Evolutionary conservation across 2,329 filamentous ascomycete genomes (phyloP).

Genomic region (Mycocentrospora acerina): DNA sequence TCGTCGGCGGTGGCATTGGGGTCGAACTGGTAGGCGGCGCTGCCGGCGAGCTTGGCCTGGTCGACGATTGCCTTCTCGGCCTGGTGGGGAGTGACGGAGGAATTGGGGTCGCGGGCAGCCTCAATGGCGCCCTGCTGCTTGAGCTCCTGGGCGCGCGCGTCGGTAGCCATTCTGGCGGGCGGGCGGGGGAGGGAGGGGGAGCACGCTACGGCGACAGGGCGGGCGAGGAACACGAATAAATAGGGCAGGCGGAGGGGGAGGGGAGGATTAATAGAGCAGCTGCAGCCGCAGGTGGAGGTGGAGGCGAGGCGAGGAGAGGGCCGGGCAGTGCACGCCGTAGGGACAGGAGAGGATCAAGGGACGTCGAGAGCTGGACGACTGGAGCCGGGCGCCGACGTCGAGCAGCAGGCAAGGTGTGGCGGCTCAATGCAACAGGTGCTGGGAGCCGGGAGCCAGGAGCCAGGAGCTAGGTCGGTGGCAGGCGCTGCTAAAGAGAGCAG

Average conservation of each 20-base stretch:
- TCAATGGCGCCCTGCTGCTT: constrained; percentile 81
- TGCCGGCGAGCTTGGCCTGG: constrained; percentile 76
- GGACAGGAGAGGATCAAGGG: too few species aligned
- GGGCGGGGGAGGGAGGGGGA: constrained; percentile 7
- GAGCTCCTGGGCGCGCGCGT: constrained; percentile 59
- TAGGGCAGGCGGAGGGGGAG: constrained; percentile 5
- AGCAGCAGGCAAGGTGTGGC: too few species aligned
- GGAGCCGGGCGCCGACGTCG: too few species aligned
- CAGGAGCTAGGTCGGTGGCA: too few species aligned
- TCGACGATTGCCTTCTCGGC: constrained; percentile 74
- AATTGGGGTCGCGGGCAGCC: constrained; percentile 71
- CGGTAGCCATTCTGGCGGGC: constrained; percentile 30
- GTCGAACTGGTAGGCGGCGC: constrained; percentile 81
- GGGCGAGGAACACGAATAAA: too few species aligned
- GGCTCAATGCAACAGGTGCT: too few species aligned
- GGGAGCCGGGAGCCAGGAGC: too few species aligned
- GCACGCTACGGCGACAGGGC: too few species aligned
- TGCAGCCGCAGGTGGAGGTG: background rate
- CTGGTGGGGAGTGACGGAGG: constrained; percentile 65
- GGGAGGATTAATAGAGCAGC: too few species aligned
- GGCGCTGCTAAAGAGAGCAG: too few species aligned
- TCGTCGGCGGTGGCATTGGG: constrained; percentile 79
- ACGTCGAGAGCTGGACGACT: too few species aligned
- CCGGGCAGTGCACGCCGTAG: too few species aligned
- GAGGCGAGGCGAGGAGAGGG: background rate